Evolutionary conservation across 1,139 yeast genomes (phyloP).

Genomic region (Insectozyma bohioensis): DNA sequence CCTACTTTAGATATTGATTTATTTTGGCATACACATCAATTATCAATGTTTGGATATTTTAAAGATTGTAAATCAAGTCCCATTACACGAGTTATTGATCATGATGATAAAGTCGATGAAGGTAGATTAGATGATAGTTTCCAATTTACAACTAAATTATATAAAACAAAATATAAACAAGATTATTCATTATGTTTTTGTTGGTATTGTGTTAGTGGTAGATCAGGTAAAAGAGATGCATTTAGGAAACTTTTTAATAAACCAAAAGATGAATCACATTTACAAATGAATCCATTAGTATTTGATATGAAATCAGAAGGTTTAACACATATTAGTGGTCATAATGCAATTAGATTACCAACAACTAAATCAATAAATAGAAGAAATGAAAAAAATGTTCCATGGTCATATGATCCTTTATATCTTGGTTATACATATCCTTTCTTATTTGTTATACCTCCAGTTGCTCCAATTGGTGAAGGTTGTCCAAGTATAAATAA

Average conservation of each 20-base stretch:
- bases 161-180: conserved; percentile 12
- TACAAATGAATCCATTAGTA: conserved; percentile 1
- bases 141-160: conserved; percentile 16
- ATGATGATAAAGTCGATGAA: conserved; percentile 17
- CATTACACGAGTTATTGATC: conserved; percentile 16
- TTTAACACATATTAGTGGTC: conserved; percentile 20
- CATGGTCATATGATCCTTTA: conserved; percentile 7
- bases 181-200: conserved; percentile 19
- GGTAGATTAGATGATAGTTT: conserved; percentile 12
- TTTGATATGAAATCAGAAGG: conserved; percentile 8
- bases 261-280: conserved; percentile 1
- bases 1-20: conserved; percentile 43
- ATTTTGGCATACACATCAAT: conserved; percentile 42
- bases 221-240: background rate
- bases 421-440: conserved; percentile 5
- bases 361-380: conserved; percentile 4
- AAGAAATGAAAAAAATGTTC: conserved; percentile 4
- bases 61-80: conserved; percentile 16
- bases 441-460: conserved; percentile 7
- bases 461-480: conserved; percentile 6
- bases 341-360: conserved; percentile 17
- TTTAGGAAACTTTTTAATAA: background rate
- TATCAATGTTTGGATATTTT: conserved; percentile 25
- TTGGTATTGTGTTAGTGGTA: conserved; percentile 12
- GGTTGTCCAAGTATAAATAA: conserved; percentile 2